Base-by-base conservation (phyloP, 345 rosid species). In the Arabidopsis arenosa region DNA sequence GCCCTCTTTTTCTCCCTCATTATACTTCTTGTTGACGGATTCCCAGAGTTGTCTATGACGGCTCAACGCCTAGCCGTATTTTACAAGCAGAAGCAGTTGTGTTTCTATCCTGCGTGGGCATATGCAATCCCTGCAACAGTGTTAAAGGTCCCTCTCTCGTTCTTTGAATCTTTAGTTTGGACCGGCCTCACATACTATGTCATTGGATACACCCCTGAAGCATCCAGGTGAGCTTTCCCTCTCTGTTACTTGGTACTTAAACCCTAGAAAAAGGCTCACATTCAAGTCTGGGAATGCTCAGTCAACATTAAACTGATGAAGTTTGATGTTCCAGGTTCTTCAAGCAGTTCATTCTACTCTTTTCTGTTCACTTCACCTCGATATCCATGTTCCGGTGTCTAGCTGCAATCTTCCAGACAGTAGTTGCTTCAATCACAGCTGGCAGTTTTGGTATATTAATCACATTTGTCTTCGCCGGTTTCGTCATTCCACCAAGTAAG, bases 61-160 rank as follows among this genome's bases (percentile, higher is more conserved):
- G 86, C 86, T 75, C 60, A 85, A 82, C 89, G 91, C 41, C 89
- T 91, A 66, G 94, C 94, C 3, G 90, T 93, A 79, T 93, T 93
- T 80, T 93, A 86, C 89, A 93, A 93, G 86, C 97, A 93, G 74
- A 85, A 94, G 71, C 93, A 93, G 80, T 77, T 87, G 62, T 86
- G 86, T 44, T 93, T 91, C 81, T 93, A 80, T 76, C 97, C 98
- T 60, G 26, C 96, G 14, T 93, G 98, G 98, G 90, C 97, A 36
- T 93, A 91, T 77, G 87, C 94, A 60, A 76, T 91, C 41, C 97
- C 97, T 15, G 70, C 90, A 48, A 89, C 93, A 88, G 80, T 93
- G 63, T 85, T 91, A n/a, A 93, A 90, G 80, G 87, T 92, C 67
- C 98, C 98, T 7, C 68, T 88, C 68, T 63, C 93, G 10, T 47